Conservation (phyloP, 306 rosid species). For the Dalbergia cochinchinensis region DNA sequence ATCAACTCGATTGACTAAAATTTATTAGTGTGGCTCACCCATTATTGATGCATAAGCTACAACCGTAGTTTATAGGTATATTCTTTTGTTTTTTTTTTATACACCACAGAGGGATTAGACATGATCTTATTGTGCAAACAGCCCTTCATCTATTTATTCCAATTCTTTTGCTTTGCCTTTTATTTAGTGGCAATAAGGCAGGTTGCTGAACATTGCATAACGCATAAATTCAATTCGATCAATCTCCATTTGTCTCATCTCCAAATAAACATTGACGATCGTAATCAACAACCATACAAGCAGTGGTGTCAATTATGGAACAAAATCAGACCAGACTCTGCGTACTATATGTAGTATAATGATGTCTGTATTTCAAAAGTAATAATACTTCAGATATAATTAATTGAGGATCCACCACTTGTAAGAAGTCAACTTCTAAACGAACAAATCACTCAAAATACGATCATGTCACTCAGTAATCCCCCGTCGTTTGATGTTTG, state of each 20-base stretch:
- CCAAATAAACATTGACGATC: background rate
- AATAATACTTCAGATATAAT: too few relatives aligned
- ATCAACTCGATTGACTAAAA: too few relatives aligned
- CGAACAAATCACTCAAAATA: too few relatives aligned
- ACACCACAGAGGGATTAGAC: too few relatives aligned
- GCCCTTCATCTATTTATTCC: background rate
- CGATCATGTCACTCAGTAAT: too few relatives aligned
- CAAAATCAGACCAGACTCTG: background rate
- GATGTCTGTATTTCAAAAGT: too few relatives aligned
- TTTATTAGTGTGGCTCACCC: too few relatives aligned
- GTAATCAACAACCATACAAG: background rate
- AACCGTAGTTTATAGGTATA: background rate
- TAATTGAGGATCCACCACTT: too few relatives aligned
- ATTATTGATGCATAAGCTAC: background rate
- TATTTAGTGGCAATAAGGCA: background rate
- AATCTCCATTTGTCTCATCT: constrained; percentile 4
- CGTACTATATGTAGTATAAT: too few relatives aligned
- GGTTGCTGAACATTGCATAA: constrained; percentile 1
- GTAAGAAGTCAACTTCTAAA: too few relatives aligned
- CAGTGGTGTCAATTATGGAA: constrained; percentile 21
- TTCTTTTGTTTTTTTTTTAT: background rate
- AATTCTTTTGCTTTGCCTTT: background rate
- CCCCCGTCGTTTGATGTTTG: too few relatives aligned
- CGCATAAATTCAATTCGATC: constrained; percentile 20
- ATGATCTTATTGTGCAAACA: background rate